Percentiles rank a stretch among this genome's conserved stretches.
Evolutionary conservation across 1,139 yeast species (phyloP).

Genomic region (Sugiyamaella castrensis): DNA sequence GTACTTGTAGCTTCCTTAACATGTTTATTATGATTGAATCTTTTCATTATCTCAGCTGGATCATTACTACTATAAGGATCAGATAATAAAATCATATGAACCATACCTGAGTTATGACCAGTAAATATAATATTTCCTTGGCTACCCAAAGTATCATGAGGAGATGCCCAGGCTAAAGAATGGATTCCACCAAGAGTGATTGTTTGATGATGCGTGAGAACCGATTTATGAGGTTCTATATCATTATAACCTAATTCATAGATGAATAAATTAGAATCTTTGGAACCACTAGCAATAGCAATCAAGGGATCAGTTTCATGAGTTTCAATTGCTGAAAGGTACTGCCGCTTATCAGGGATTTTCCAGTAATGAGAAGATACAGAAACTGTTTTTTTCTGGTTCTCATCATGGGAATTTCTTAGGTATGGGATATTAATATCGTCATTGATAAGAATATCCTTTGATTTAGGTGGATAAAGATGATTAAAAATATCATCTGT

Average conservation of each 20-base stretch:
- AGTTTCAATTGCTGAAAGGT: slow-evolving; percentile 56
- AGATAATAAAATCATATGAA: slow-evolving; percentile 68
- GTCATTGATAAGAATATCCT: too few species aligned
- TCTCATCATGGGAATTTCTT: too few species aligned
- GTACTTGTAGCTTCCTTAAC: slow-evolving; percentile 34
- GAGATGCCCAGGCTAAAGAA: slow-evolving; percentile 60
- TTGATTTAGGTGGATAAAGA: too few species aligned
- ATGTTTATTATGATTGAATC: slow-evolving; percentile 72
- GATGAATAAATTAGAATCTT: slow-evolving; percentile 57
- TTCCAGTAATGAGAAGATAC: slow-evolving; percentile 53
- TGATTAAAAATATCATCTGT: too few species aligned
- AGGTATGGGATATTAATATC: too few species aligned
- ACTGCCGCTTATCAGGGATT: slow-evolving; percentile 56
- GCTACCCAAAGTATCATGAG: slow-evolving; percentile 35
- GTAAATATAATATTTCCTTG: slow-evolving; percentile 49
- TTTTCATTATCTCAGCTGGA: slow-evolving; percentile 67
- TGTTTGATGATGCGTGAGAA: slow-evolving; percentile 70
- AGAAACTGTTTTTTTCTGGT: background rate
- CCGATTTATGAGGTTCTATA: slow-evolving; percentile 19
- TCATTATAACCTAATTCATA: slow-evolving; percentile 49
- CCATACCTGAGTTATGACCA: slow-evolving; percentile 69
- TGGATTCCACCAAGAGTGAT: slow-evolving; percentile 67
- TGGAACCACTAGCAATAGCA: slow-evolving; percentile 63
- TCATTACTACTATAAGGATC: slow-evolving; percentile 45
- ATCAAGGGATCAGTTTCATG: slow-evolving; percentile 45